These are phyloP conservation scores for Fusarium kyushuense DNA, from an alignment of 2,329 filamentous ascomycete genomes.

Conservation along the genomic window DNA sequence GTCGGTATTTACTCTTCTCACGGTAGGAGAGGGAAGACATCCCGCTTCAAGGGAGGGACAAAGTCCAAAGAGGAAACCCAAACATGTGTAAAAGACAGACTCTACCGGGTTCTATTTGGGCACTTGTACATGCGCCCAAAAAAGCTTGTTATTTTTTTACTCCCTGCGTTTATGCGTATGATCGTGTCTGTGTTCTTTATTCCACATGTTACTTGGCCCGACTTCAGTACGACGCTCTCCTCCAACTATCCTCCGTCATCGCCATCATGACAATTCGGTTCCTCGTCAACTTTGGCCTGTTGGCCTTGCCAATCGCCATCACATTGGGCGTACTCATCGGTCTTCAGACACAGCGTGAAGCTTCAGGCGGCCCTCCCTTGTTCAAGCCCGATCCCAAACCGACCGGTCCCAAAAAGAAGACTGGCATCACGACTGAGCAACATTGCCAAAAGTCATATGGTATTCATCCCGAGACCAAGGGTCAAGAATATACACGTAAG, in stretches of 20 bases:
- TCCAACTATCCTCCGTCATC: slow-evolving; percentile 2
- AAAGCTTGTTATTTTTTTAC: slow-evolving; percentile 26
- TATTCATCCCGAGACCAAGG: slow-evolving; percentile 58
- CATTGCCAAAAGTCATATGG: slow-evolving; percentile 51
- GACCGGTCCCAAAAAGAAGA: slow-evolving; percentile 42
- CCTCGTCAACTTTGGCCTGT: slow-evolving; percentile 63
- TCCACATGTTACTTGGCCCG: not conserved
- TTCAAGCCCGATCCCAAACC: slow-evolving; percentile 51
- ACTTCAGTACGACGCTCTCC: not conserved
- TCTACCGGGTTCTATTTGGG: not conserved
- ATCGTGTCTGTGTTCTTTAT: not conserved
- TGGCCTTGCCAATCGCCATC: slow-evolving; percentile 63
- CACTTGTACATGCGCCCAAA: not conserved
- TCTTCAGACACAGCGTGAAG: slow-evolving; percentile 58
- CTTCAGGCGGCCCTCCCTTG: slow-evolving; percentile 59
- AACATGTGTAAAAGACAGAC: slow-evolving; percentile 21
- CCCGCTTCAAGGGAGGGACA: slow-evolving; percentile 21
- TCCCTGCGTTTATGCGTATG: not conserved
- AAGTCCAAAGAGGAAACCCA: slow-evolving; percentile 4
- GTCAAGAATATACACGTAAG: slow-evolving; percentile 62
- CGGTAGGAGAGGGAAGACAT: not conserved
- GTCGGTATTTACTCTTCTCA: slow-evolving; percentile 15
- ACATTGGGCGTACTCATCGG: slow-evolving; percentile 64
- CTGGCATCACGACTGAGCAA: slow-evolving; percentile 35
- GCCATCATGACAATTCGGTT: slow-evolving; percentile 55